Percentiles rank a stretch among this genome's conserved stretches.
Conservation (phyloP, 176 grass and related monocot species). For the Coix lacrymajobi region DNA sequence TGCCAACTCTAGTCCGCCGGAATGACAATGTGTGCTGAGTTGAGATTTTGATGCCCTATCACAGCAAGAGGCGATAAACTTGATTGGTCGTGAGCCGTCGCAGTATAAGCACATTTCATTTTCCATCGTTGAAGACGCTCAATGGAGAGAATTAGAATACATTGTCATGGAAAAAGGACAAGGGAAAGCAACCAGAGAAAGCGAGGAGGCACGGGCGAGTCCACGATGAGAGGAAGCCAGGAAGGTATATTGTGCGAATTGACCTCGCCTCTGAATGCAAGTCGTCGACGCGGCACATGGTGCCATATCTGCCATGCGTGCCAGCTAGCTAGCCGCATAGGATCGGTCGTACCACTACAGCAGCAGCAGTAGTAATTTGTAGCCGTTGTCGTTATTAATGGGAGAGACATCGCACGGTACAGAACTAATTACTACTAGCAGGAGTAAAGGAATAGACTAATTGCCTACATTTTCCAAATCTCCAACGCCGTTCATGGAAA, state of each 20-base stretch:
- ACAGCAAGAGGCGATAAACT: no score
- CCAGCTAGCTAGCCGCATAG: background rate
- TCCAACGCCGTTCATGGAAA: no score
- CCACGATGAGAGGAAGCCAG: background rate
- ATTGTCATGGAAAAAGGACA: background rate
- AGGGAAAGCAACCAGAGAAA: background rate
- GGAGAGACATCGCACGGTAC: no score
- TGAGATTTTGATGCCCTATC: no score
- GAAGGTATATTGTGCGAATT: background rate
- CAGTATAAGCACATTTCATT: no score
- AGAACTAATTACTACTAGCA: no score
- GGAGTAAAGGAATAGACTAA: no score
- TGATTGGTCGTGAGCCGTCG: no score
- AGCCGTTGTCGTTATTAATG: background rate
- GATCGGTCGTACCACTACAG: background rate
- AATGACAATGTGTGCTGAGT: no score
- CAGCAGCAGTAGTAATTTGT: background rate
- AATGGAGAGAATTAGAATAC: background rate
- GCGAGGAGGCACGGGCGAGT: background rate
- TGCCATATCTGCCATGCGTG: background rate
- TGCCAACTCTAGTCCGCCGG: no score
- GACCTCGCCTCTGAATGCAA: background rate
- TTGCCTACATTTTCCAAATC: no score
- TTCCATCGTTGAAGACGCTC: no score
- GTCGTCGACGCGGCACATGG: background rate